Conservation (phyloP, 139 green algal genomes). For the Tetradesmus obliquus region DNA sequence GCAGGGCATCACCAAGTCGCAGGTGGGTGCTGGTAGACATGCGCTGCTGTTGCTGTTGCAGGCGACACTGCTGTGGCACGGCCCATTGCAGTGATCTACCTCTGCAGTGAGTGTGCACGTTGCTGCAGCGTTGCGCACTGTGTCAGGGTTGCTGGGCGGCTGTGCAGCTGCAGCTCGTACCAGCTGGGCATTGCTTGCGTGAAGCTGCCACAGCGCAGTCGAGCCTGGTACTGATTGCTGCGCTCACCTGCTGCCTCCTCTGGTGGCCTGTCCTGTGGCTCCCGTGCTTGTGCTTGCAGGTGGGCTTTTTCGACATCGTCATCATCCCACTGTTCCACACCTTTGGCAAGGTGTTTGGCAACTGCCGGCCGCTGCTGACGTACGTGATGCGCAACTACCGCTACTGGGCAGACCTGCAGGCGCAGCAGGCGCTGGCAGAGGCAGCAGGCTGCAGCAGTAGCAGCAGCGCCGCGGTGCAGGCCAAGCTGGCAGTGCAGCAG, state of each 20-base stretch:
- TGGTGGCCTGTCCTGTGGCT: too few species aligned
- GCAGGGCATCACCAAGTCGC: slow-evolving; percentile 71
- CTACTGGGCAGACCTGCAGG: slow-evolving; percentile 44
- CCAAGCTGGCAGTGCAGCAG: not conserved
- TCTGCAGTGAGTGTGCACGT: not conserved
- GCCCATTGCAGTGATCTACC: too few species aligned
- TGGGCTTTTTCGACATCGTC: slow-evolving; percentile 82
- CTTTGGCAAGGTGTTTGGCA: slow-evolving; percentile 58
- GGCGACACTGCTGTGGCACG: too few species aligned
- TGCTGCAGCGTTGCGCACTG: too few species aligned
- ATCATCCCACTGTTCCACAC: slow-evolving; percentile 73
- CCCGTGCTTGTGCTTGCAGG: too few species aligned
- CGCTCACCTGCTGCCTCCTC: too few species aligned
- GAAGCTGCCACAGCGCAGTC: too few species aligned
- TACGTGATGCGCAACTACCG: slow-evolving; percentile 71
- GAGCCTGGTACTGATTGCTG: too few species aligned
- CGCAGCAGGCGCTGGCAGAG: slow-evolving; percentile 13
- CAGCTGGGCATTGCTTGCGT: too few species aligned
- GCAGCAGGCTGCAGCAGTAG: not conserved
- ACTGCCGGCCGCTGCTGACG: slow-evolving; percentile 57
- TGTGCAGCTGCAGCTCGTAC: too few species aligned
- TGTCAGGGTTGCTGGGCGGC: too few species aligned
- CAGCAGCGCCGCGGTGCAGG: not conserved
- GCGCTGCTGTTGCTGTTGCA: too few species aligned
- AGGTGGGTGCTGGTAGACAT: not conserved